Base-by-base conservation (phyloP, 805 yeast species). In the Ogataea minuta region DNA sequence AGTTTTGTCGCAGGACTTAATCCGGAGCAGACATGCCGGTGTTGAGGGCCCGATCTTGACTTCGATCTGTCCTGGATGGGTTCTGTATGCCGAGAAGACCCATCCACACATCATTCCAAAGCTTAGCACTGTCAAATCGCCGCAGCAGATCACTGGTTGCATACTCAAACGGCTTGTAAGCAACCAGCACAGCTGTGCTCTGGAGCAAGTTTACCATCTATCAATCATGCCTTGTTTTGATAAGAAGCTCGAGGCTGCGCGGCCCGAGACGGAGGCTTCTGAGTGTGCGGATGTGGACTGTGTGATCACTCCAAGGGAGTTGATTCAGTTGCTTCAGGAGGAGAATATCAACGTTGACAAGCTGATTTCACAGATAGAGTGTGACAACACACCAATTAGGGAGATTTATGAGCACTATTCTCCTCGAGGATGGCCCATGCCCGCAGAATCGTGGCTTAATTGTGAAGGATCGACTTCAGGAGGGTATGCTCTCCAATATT, bases 211-310 rank as follows among this genome's bases (percentile, higher is more conserved):
- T 0, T 93, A 87, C 56, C 97, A 91, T 59, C 63, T 93, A 39
- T 76, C 93, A 6, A 69, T 93, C 14, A 91, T 91, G 98, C 98
- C 99, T 2, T 91, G 98, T 54, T 93, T 93, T 60, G 99, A 93
- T 61, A 93, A 93, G 64, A 93, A 93, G 61, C 71, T 90, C 28
- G 99, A 93, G 65, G 93, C 96, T 19, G 89, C 95, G 3, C 72
- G 98, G 45, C 81, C 85, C 0, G 96, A 87, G 48, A 66, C 71
- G 36, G 69, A 63, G 13, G 54, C 46, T 2, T 61, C 49, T 4
- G 36, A 26, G 15, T 5, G 23, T 16, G 59, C 57, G 9, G 96
- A 88, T 54, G 97, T 93, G 9, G 97, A 93, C 59, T 86, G 96
- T 66, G 99, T 93, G 3, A 74, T 93, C 15, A 93, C 99, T 0